Evolutionary conservation across 352 stramenopile genomes (phyloP), one percentile per base, ranked within the genome.

Genomic region (Pythium plurisporium): DNA sequence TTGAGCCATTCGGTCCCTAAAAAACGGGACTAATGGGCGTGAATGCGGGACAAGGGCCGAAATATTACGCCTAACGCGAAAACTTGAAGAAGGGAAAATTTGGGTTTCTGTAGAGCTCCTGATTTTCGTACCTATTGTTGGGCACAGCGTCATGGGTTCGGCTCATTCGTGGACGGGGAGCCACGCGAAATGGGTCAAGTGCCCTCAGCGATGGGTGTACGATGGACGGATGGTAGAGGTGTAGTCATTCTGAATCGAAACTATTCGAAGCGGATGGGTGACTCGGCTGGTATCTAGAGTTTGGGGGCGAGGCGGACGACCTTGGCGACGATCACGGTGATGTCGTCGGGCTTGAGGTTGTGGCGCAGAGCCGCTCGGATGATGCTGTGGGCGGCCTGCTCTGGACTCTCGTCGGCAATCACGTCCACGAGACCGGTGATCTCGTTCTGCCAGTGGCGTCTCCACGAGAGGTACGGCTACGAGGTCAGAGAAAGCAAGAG

Each of bases 311-410:
- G 56, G 31, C 69, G 55, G 31, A 86, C 76, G 50, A 91, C 73
- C 55, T 81, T 82, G 26, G 79, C 82, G 42, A 91, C 82, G 61
- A 91, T 74, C 17, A 91, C 79, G 5, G 82, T 91, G 64, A 91
- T 69, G 63, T 91, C 82, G 59, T 91, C 82, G 5, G 82, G 82
- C 70, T 91, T 91, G 59, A 91, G 76, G 59, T 91, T 91, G 64
- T 91, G 82, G n/a, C 72, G 69, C 26, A 91, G 64, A 17, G 79
- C 82, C 30, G 82, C 78, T 37, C 80, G 52, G 54, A 91, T 79
- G 33, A 91, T 81, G 40, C 74, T 86, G 43, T 77, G 64, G 4
- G 81, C 81, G 2, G 75, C 70, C 45, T 87, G 76, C 49, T 72
- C 65, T 1, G 61, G 54, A 2, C 43, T 59, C 41, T 80, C 67